Evolutionary conservation across 768 basidiomycete species (phyloP), one percentile per base, ranked within the genome.

Genomic region (Kondoa subrosea): DNA sequence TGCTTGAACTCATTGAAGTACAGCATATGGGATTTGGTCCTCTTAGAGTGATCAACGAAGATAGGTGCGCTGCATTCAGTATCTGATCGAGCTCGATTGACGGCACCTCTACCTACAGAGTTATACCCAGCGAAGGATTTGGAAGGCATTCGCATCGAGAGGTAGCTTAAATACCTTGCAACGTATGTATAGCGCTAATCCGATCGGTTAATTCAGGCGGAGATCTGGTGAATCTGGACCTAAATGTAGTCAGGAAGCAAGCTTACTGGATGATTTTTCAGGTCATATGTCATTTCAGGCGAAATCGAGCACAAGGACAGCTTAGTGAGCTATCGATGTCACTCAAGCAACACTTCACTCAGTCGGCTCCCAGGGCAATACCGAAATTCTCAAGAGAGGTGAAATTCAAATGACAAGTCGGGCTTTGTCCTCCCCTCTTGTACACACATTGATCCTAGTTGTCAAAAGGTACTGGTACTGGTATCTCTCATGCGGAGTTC

Each of bases 41-140:
- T 17, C 82, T 96, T 0, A 83, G 91, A 8, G 88, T 96, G 34
- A 85, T 96, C 77, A 95, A 95, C 78, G 91, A 95, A 68, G 77
- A 77, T 58, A 57, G 72, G n/a, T n/a, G n/a, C 60, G 73, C 75
- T 0, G 69, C 69, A 1, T 70, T 1, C n/a, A 4, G 59, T 57
- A 34, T 57, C 27, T 14, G 21, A 50, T 64, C 31, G 14, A 66
- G 34, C 31, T 60, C 69, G 50, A 71, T 62, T 31, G 17, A 8
- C 27, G 17, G 30, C 27, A 8, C 16, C 25, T 8, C 58, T 4
- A 29, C 57, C 25, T 73, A 85, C n/a, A n/a, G 88, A n/a, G 87
- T 92, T 56, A 82, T 81, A 2, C 78, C 86, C 3, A 73, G 77
- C 21, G 85, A 83, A 21, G 93, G 93, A 0, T 96, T 96, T 71